Conservation (phyloP, 1,284 basidiomycete species). For the Lignosus rhinocerotis region DNA sequence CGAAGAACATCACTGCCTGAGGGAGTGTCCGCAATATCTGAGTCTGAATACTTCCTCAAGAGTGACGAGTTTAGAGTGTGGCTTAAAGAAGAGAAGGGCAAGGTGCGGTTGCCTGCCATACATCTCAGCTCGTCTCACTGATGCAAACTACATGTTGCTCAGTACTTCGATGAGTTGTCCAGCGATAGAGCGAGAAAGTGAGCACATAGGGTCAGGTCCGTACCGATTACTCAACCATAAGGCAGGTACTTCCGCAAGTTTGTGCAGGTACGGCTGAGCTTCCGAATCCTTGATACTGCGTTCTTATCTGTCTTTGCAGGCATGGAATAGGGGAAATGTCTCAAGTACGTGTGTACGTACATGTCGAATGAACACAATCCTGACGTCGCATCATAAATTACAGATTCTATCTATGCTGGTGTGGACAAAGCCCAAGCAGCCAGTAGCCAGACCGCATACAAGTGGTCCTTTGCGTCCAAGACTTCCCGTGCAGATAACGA, state of each 20-base stretch:
- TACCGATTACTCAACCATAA: conserved; percentile 33
- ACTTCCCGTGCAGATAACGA: conserved; percentile 49
- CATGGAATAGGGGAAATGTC: conserved; percentile 77
- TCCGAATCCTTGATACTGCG: not conserved
- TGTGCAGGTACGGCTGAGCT: conserved; percentile 55
- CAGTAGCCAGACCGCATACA: conserved; percentile 61
- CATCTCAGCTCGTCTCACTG: not conserved
- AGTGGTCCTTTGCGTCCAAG: conserved; percentile 55
- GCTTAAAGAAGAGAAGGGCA: conserved; percentile 77
- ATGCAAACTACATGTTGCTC: not conserved
- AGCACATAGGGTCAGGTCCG: conserved; percentile 27
- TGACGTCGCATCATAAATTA: not conserved
- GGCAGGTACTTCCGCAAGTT: conserved; percentile 81
- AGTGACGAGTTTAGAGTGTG: conserved; percentile 75
- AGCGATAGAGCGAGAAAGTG: conserved; percentile 75
- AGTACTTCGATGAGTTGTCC: conserved; percentile 79
- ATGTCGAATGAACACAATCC: not conserved
- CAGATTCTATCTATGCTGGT: conserved; percentile 63
- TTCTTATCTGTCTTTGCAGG: conserved; percentile 36
- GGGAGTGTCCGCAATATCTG: conserved; percentile 57
- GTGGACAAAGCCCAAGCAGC: conserved; percentile 49
- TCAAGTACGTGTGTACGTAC: conserved; percentile 42
- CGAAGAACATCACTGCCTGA: conserved; percentile 46
- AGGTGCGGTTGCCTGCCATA: conserved; percentile 43
- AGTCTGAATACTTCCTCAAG: conserved; percentile 78